Evolutionary conservation across 805 yeast genomes (phyloP).

Genomic region (Cyberlindnera samutprakarnensis): DNA sequence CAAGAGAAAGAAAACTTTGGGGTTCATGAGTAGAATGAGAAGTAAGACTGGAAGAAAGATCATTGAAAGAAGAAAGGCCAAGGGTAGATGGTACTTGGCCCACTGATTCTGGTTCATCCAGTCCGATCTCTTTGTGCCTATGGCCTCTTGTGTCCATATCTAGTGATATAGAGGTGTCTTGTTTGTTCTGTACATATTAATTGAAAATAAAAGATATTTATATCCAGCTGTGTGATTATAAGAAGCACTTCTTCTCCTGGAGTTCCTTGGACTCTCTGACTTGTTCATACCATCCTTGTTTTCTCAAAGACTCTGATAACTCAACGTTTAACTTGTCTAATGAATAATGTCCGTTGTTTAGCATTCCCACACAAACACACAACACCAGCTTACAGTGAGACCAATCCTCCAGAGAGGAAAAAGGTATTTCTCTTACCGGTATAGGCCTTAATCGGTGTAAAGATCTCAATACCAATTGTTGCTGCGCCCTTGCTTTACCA

Average conservation of each 20-base stretch:
- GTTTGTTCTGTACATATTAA: neutral
- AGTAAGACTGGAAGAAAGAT: slow-evolving; percentile 71
- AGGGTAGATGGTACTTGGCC: slow-evolving; percentile 90
- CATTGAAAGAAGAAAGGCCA: slow-evolving; percentile 67
- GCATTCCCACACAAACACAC: slow-evolving; percentile 34
- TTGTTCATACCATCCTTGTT: slow-evolving; percentile 41
- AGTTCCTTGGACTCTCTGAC: slow-evolving; percentile 26
- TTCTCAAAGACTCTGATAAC: slow-evolving; percentile 37
- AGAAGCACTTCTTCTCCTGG: neutral
- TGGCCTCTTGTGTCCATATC: no score
- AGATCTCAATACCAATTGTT: slow-evolving; percentile 39
- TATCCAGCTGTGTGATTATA: neutral
- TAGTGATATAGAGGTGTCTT: no score
- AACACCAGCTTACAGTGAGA: slow-evolving; percentile 16
- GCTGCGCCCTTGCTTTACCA: slow-evolving; percentile 48
- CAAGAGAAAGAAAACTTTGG: slow-evolving; percentile 83
- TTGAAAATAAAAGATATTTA: neutral
- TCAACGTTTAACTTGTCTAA: slow-evolving; percentile 39
- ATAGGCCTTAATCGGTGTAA: slow-evolving; percentile 37
- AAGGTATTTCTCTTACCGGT: slow-evolving; percentile 41
- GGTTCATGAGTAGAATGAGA: slow-evolving; percentile 80
- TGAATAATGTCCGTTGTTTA: slow-evolving; percentile 38
- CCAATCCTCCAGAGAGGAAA: slow-evolving; percentile 35
- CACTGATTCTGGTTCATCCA: neutral
- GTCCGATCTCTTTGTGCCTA: no score